Evolutionary conservation across 1,284 basidiomycete genomes (phyloP).

Genomic region (Malassezia sympodialis): DNA sequence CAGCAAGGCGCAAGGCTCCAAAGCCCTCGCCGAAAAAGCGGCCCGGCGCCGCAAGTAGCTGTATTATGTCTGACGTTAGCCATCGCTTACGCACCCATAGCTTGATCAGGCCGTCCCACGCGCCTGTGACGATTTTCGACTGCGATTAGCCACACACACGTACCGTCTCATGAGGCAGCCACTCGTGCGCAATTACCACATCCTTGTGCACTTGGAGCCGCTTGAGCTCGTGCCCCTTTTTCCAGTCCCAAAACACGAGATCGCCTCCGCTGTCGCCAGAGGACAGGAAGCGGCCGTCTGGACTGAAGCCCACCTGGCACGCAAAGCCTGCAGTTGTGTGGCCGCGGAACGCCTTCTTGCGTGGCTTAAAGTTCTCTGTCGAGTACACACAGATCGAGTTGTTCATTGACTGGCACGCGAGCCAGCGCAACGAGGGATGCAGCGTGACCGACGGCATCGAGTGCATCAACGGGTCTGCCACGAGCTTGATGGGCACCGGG

Average conservation of each 20-base stretch:
- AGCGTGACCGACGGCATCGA: constrained; percentile 95
- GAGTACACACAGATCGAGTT: constrained; percentile 96
- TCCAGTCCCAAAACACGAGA: constrained; percentile 99
- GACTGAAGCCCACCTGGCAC: constrained; percentile 89
- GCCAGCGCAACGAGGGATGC: constrained; percentile 88
- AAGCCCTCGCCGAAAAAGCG: constrained; percentile 13
- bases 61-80: background rate
- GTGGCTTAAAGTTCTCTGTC: constrained; percentile 84
- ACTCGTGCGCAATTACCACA: constrained; percentile 91
- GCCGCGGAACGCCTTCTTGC: constrained; percentile 94
- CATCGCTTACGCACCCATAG: constrained; percentile 56
- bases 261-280: constrained; percentile 90
- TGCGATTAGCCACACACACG: background rate
- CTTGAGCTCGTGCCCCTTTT: constrained; percentile 80
- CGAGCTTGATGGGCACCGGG: constrained; percentile 97
- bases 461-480: constrained; percentile 98
- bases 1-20: constrained; percentile 14
- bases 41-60: constrained; percentile 19
- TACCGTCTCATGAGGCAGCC: constrained; percentile 84
- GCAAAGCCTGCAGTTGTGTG: constrained; percentile 94
- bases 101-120: constrained; percentile 95
- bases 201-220: constrained; percentile 78
- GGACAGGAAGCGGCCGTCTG: constrained; percentile 93
- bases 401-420: constrained; percentile 92
- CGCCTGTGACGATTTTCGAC: constrained; percentile 78